phyloP scores from a whole-genome alignment of 148 eudicot genomes.

The Vaccinium darrowii region DNA sequence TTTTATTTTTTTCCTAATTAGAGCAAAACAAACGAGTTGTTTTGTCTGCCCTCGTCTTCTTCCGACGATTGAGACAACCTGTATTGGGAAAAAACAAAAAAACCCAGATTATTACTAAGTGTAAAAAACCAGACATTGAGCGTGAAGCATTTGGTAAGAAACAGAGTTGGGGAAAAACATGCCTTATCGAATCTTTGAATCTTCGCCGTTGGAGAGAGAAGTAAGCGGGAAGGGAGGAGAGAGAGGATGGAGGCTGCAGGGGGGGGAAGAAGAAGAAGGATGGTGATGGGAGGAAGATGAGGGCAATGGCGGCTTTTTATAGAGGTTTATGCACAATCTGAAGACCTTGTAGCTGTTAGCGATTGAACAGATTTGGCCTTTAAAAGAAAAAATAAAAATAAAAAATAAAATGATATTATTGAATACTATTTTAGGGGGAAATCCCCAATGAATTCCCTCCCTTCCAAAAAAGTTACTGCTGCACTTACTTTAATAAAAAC shows the following conservation, averaged over 20 bases:
- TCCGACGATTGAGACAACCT: not conserved
- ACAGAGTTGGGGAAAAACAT: not conserved
- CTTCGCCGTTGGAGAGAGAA: not conserved
- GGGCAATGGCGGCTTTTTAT: slow-evolving; percentile 16
- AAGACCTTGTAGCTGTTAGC: not conserved
- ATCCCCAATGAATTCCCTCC: not conserved
- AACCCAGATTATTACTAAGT: not conserved
- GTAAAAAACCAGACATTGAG: not conserved
- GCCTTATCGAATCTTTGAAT: not conserved
- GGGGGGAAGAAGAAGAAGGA: not conserved
- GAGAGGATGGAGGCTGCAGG: not conserved
- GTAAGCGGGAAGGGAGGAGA: not conserved
- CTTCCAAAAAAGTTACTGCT: not conserved
- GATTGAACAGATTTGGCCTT: not conserved
- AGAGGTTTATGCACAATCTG: not conserved
- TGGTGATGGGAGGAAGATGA: not conserved
- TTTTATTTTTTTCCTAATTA: not conserved
- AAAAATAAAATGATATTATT: not conserved
- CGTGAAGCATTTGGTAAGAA: not conserved
- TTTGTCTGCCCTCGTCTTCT: not conserved
- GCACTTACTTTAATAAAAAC: not conserved
- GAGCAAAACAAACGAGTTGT: not conserved
- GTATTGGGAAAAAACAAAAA: not conserved
- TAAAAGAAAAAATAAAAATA: not conserved
- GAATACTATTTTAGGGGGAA: not conserved